Evolutionary conservation across 768 basidiomycete species (phyloP).

Genomic region (Cubamyces lactineus): DNA sequence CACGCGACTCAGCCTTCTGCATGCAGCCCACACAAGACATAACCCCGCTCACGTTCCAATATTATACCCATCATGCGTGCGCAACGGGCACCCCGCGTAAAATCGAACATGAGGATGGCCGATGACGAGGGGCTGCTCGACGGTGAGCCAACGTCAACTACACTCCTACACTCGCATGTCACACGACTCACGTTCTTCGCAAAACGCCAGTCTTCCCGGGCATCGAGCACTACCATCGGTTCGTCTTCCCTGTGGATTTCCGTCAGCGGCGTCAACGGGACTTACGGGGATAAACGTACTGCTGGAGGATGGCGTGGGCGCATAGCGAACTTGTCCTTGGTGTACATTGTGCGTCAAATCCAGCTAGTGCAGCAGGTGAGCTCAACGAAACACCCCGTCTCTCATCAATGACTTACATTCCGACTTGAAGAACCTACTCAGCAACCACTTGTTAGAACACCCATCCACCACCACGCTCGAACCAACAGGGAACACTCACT

Average conservation of each 20-base stretch:
- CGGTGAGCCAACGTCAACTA: constrained; percentile 1
- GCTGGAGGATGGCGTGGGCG: constrained; percentile 80
- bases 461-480: neutral
- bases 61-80: constrained; percentile 89
- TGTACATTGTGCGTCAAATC: constrained; percentile 47
- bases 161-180: neutral
- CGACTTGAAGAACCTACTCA: constrained; percentile 81
- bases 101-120: constrained; percentile 76
- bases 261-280: too few relatives aligned
- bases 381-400: neutral
- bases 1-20: neutral
- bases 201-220: constrained; percentile 86
- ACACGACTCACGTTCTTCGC: constrained; percentile 65
- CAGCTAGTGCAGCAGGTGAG: constrained; percentile 39
- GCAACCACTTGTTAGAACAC: constrained; percentile 5
- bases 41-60: constrained; percentile 67
- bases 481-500: constrained; percentile 51
- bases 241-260: constrained; percentile 67
- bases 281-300: constrained; percentile 47
- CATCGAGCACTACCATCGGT: constrained; percentile 84
- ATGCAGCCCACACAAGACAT: neutral
- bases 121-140: constrained; percentile 65
- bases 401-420: constrained; percentile 59
- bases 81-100: constrained; percentile 89
- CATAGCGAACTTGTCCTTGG: constrained; percentile 74